phyloP scores from a whole-genome alignment of 208 protist genomes.

The Trypanosoma cruzi region DNA sequence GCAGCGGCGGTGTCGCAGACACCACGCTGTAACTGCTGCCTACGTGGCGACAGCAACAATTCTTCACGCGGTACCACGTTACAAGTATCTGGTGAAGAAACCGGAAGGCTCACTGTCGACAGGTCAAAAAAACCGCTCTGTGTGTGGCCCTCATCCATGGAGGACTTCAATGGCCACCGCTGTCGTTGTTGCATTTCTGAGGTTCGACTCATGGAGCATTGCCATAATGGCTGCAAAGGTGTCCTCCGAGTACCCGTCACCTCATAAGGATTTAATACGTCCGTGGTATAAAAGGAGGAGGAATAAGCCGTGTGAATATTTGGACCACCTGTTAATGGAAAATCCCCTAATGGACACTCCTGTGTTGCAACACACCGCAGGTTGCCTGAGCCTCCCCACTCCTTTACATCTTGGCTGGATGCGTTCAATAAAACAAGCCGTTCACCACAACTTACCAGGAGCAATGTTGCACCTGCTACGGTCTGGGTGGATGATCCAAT shows the following conservation, averaged over 20 bases:
- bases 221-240: slow-evolving; percentile 14
- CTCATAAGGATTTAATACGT: neutral
- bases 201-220: neutral
- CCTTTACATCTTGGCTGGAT: slow-evolving; percentile 10
- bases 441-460: slow-evolving; percentile 12
- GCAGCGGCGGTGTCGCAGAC: too few species aligned
- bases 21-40: neutral
- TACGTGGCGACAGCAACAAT: neutral
- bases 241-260: neutral
- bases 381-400: slow-evolving; percentile 4
- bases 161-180: neutral
- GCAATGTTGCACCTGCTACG: neutral
- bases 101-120: neutral
- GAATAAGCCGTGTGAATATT: neutral
- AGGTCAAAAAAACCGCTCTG: neutral
- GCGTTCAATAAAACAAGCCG: slow-evolving; percentile 20
- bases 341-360: neutral
- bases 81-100: slow-evolving; percentile 7
- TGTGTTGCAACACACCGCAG: neutral
- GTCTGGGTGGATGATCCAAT: neutral
- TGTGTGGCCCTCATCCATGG: neutral
- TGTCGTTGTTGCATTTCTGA: neutral
- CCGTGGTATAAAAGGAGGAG: neutral
- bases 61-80: neutral
- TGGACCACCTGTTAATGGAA: neutral